A percentile compares a stretch with the other conserved stretches of the same genome.
These are phyloP conservation scores for Lasiodiplodia theobromae DNA, from an alignment of 2,329 filamentous ascomycete genomes.

Conservation along the genomic window DNA sequence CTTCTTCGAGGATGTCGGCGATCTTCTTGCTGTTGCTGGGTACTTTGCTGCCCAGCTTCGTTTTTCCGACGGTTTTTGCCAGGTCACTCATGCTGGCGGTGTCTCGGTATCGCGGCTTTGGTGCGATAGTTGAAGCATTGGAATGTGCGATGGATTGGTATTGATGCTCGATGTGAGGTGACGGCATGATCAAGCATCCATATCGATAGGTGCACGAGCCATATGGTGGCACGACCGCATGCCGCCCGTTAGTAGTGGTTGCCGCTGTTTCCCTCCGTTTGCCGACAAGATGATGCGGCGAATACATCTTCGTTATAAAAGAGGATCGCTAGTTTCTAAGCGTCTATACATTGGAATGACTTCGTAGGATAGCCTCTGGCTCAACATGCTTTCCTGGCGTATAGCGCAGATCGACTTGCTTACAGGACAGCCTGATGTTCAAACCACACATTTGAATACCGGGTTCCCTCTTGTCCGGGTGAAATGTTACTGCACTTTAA, in stretches of 20 bases:
- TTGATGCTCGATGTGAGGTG: slow-evolving; percentile 8
- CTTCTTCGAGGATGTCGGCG: slow-evolving; percentile 59
- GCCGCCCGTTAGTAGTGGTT: not conserved
- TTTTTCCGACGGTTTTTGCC: slow-evolving; percentile 79
- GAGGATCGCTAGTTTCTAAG: too few relatives aligned
- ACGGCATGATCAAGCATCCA: not conserved
- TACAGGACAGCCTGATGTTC: not conserved
- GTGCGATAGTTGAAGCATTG: slow-evolving; percentile 12
- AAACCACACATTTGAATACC: not conserved
- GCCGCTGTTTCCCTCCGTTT: not conserved
- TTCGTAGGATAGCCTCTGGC: not conserved
- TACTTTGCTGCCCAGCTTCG: slow-evolving; percentile 61
- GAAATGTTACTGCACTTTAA: not conserved
- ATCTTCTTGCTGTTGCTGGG: slow-evolving; percentile 61
- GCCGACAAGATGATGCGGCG: not conserved
- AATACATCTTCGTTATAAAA: not conserved
- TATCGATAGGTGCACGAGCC: slow-evolving; percentile 26
- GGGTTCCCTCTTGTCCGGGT: not conserved
- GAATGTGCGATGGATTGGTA: not conserved
- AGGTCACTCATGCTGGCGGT: slow-evolving; percentile 74
- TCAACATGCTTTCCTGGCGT: not conserved
- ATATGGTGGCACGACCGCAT: not conserved
- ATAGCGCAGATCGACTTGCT: not conserved
- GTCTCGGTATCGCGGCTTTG: not conserved
- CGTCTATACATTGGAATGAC: not conserved